Base-by-base conservation (phyloP, 805 yeast genomes). In the Saccharomycopsis sp. region DNA sequence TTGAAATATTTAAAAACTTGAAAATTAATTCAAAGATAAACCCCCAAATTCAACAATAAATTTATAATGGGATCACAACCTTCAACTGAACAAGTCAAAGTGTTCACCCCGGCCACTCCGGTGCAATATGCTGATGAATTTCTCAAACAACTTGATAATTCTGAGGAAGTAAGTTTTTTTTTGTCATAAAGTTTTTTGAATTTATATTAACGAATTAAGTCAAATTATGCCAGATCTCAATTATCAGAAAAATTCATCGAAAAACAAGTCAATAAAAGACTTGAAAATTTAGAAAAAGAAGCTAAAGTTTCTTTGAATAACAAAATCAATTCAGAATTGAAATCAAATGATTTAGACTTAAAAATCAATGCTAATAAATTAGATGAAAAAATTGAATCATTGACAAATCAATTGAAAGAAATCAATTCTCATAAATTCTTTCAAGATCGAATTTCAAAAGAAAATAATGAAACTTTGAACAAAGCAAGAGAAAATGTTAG, bases 191-290 rank as follows among this genome's bases (percentile, higher is more conserved):
- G 26, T 10, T 9, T 12, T 21, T 32, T 14, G 6, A 32, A 31
- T 5, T 18, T 21, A 18, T 28, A 26, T 19, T 30, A 28, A 19
- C 32, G 28, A 20, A n/a, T n/a, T 15, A 9, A 61, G 63, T 70
- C 83, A 2, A 81, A 80, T 55, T 81, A 70, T 55, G 70, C 86
- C 5, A 74, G 88, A 54, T 70, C 76, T 32, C 87, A 81, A 55
- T 69, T 72, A 52, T 72, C 79, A 17, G 81, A 78, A 40, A 72
- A 71, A 52, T 76, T 71, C 49, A 67, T 83, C 41, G 79, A 81
- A 55, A 74, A 76, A 41, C 67, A 79, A 54, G 81, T 82, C 28
- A 61, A 72, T 35, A 67, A 69, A 42, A 78, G 72, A 50, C 64
- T 82, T 41, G 62, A 67, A 30, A 62, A 66, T 39, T 59, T 80